These are phyloP conservation scores for Mycosarcoma maydis DNA, from an alignment of 1,284 basidiomycete species.

Conservation along the genomic window DNA sequence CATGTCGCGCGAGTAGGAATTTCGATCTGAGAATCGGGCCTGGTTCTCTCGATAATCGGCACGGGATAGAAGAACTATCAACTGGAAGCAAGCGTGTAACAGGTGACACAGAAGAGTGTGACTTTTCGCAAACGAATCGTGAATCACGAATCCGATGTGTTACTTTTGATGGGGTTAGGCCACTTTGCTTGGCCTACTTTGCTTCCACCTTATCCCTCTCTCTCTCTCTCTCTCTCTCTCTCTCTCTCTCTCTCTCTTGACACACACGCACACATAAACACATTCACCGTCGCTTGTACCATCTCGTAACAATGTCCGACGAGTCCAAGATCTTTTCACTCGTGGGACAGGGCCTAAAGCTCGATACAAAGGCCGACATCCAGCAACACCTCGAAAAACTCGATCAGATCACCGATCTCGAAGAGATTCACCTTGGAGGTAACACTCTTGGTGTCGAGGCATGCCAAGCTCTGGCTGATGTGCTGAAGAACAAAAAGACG, in stretches of 20 bases:
- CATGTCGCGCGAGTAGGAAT: slow-evolving; percentile 26
- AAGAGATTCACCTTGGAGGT: slow-evolving; percentile 90
- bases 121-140: background rate
- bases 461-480: slow-evolving; percentile 82
- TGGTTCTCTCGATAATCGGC: no score
- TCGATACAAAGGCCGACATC: slow-evolving; percentile 81
- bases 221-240: slow-evolving; percentile 1
- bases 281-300: no score
- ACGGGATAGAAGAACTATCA: slow-evolving; percentile 12
- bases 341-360: slow-evolving; percentile 74
- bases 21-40: background rate
- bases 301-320: slow-evolving; percentile 30
- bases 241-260: no score
- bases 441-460: slow-evolving; percentile 97
- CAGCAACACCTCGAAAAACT: slow-evolving; percentile 74
- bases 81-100: slow-evolving; percentile 7
- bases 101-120: no score
- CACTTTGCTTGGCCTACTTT: no score
- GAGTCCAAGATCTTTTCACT: slow-evolving; percentile 47
- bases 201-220: no score
- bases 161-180: slow-evolving; percentile 26
- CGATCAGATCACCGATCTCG: slow-evolving; percentile 74
- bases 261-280: no score
- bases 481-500: slow-evolving; percentile 76
- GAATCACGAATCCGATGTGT: no score